Percentiles rank a stretch among this genome's conserved stretches.
Evolutionary conservation across 1,139 yeast species (phyloP).

Genomic region (Candida pseudocylindracea): DNA sequence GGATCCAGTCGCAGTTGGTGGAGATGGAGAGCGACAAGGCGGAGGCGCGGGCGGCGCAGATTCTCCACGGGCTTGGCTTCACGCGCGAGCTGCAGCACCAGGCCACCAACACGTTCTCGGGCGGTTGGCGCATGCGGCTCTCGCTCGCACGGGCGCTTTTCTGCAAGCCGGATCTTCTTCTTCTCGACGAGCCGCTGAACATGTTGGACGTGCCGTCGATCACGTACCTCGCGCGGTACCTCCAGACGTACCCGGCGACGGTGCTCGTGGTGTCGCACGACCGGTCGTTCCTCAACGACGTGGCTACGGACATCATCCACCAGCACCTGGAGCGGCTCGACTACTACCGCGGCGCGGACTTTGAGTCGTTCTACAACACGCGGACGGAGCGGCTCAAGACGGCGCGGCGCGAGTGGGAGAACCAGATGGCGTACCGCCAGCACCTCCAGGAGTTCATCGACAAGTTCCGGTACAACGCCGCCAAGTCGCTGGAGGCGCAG

Average conservation of each 20-base stretch:
- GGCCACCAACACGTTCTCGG: conserved; percentile 83
- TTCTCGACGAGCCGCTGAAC: conserved; percentile 96
- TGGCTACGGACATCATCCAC: conserved; percentile 92
- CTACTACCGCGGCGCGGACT: conserved; percentile 86
- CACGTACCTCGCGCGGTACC: conserved; percentile 73
- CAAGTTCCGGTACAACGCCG: conserved; percentile 92
- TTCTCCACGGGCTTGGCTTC: conserved; percentile 81
- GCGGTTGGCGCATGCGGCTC: conserved; percentile 99
- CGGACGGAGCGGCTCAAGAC: conserved; percentile 90
- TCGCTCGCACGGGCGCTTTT: conserved; percentile 95
- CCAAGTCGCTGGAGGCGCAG: conserved; percentile 93
- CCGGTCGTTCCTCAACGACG: conserved; percentile 89
- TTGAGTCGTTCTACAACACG: conserved; percentile 81
- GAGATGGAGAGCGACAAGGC: conserved; percentile 98
- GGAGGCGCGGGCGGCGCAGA: conserved; percentile 93
- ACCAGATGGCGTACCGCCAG: conserved; percentile 87
- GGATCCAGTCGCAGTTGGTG: conserved; percentile 55
- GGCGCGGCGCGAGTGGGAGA: conserved; percentile 86
- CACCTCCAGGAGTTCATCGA: conserved; percentile 90
- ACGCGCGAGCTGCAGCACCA: conserved; percentile 64
- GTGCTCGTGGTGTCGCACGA: conserved; percentile 95
- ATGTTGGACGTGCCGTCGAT: conserved; percentile 99
- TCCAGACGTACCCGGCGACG: conserved; percentile 79
- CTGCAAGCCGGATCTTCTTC: conserved; percentile 83
- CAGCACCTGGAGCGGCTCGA: conserved; percentile 95